Evolutionary conservation across 306 rosid genomes (phyloP).

Genomic region (Dicorynia guianensis): DNA sequence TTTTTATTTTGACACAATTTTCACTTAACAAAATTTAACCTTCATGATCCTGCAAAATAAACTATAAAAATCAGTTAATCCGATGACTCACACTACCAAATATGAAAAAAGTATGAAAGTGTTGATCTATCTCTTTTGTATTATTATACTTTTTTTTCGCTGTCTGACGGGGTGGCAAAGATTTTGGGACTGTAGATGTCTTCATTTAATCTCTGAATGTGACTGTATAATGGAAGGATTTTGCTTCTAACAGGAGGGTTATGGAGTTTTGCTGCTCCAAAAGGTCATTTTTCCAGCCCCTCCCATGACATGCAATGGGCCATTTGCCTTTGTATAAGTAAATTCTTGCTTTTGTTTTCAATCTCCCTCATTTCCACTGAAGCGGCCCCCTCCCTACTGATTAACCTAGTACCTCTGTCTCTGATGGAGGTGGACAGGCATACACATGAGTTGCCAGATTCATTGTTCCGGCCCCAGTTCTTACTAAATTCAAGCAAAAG

Average conservation of each 20-base stretch:
- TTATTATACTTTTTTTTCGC: too few species aligned
- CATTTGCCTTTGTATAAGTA: constrained; percentile 5
- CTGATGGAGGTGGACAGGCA: constrained; percentile 23
- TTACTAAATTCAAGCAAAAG: neutral
- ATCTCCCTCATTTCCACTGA: constrained; percentile 3
- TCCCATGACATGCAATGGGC: constrained; percentile 17
- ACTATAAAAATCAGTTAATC: too few species aligned
- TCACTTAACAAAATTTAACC: too few species aligned
- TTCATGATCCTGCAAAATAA: too few species aligned
- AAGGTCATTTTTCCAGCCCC: neutral
- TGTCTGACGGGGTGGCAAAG: too few species aligned
- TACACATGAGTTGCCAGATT: constrained; percentile 18
- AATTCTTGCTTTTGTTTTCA: neutral
- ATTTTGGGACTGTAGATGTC: too few species aligned
- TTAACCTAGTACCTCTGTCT: constrained; percentile 36
- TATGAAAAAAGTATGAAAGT: too few species aligned
- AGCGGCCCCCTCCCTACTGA: neutral
- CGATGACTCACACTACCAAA: too few species aligned
- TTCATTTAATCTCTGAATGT: too few species aligned
- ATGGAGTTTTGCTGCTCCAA: constrained; percentile 22
- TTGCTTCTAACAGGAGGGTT: neutral
- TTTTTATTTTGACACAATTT: too few species aligned
- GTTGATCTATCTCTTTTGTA: too few species aligned
- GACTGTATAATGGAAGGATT: too few species aligned
- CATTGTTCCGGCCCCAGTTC: constrained; percentile 25